Evolutionary conservation across 1,139 yeast species (phyloP), one percentile per base, ranked within the genome.

Genomic region (Geotrichum candidum): DNA sequence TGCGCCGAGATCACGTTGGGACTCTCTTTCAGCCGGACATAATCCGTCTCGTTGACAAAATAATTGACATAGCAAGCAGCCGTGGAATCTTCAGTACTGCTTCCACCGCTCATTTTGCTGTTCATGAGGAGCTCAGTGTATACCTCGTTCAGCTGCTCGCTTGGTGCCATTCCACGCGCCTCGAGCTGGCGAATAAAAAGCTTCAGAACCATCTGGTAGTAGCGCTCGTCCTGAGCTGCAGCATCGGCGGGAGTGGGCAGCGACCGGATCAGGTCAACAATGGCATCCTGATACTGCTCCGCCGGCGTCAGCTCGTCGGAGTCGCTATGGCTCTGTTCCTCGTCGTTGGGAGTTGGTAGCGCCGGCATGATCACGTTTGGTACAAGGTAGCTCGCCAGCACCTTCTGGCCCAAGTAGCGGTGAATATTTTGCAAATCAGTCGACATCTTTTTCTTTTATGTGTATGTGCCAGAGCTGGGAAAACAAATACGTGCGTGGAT

Each of bases 1-100:
- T 77, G 72, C 0, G 90, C 90, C 22, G 90, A 82, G 11, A 90
- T 82, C 57, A 88, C 66, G 62, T 80, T 77, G 0, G 92, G 95
- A 0, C 83, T 79, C 69, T 88, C 95, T 13, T 35, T 25, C 13
- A 53, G 54, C 46, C 23, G 3, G 11, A 51, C 59, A 13, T 48
- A 11, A 6, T 33, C 50, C 3, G 51, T n/a, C n/a, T 13, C 53
- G 6, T 41, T 31, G 9, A 33, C 52, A 15, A 35, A 41, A n/a
- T 38, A 51, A 51, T 51, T 31, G 33, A 41, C 54, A 25, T 57
- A 52, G 15, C 56, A 38, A 9, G 53, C 56, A 23, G 33, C 48
- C 27, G 35, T 25, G 25, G 56, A 31, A 15, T 51, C 23, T 10
- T 59, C 53, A 41, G 4, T 41, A n/a, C 46, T 41, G n/a, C 46